Percentiles rank a stretch among this genome's conserved stretches.
Evolutionary conservation across 805 yeast species (phyloP).

Genomic region (Ogataea nitratoaversa): DNA sequence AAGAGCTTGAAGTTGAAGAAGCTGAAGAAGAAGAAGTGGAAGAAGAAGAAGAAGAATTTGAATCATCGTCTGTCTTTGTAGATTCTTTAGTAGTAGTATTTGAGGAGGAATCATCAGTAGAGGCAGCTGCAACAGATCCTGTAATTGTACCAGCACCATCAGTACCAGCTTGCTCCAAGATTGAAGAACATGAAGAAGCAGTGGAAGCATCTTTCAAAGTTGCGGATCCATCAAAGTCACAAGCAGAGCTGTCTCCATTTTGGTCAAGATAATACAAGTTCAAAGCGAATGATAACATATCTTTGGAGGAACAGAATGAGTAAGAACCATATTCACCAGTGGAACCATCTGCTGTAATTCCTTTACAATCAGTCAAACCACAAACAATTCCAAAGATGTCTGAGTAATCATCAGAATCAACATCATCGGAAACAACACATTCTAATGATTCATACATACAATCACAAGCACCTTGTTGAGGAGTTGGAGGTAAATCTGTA

Average conservation of each 20-base stretch:
- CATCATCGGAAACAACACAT: conserved; percentile 59
- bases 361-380: conserved; percentile 50
- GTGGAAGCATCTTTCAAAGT: conserved; percentile 44
- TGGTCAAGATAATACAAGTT: conserved; percentile 57
- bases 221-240: conserved; percentile 70
- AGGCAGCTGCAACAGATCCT: conserved; percentile 26
- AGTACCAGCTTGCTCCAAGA: conserved; percentile 61
- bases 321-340: conserved; percentile 66
- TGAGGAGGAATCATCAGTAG: conserved; percentile 12
- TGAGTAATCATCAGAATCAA: conserved; percentile 52
- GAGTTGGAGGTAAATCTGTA: conserved; percentile 74
- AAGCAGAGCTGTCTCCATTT: conserved; percentile 43
- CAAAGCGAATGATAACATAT: conserved; percentile 59
- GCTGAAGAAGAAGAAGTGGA: conserved; percentile 1
- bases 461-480: conserved; percentile 57
- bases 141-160: conserved; percentile 61
- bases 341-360: conserved; percentile 58
- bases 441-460: conserved; percentile 53
- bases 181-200: conserved; percentile 51
- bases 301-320: conserved; percentile 67
- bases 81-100: conserved; percentile 9
- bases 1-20: conserved; percentile 4
- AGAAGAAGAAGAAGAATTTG: conserved; percentile 4
- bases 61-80: no score
- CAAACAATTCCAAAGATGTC: conserved; percentile 58